Conservation (phyloP, 352 stramenopile species). For the Phytophthora pistaciae region DNA sequence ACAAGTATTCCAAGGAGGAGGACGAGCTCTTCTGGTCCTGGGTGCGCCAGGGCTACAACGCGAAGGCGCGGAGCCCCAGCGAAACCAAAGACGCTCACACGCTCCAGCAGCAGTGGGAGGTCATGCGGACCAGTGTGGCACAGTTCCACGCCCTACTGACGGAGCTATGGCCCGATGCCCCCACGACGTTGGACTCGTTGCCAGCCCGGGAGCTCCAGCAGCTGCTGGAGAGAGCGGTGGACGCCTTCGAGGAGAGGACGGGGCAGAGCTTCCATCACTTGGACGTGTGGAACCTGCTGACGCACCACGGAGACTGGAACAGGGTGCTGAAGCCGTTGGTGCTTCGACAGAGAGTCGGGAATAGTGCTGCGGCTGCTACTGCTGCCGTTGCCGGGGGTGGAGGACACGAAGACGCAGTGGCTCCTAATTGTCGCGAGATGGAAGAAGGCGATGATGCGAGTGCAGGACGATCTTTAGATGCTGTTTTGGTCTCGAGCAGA, state of each 20-base stretch:
- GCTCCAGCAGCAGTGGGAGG: slow-evolving; percentile 11
- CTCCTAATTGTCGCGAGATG: too few species aligned
- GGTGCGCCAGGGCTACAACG: slow-evolving; percentile 18
- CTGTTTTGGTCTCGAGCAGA: neutral
- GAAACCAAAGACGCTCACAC: neutral
- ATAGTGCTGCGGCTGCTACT: neutral
- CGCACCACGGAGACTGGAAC: slow-evolving; percentile 15
- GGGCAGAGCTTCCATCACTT: slow-evolving; percentile 8
- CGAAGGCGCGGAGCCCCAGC: neutral
- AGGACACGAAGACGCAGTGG: too few species aligned
- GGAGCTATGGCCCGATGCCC: slow-evolving; percentile 12
- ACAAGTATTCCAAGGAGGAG: slow-evolving; percentile 13
- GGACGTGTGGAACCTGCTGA: slow-evolving; percentile 15
- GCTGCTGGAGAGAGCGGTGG: slow-evolving; percentile 9
- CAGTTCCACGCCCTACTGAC: slow-evolving; percentile 15
- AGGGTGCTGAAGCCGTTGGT: slow-evolving; percentile 12
- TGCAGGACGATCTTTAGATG: neutral
- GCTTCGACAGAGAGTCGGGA: neutral
- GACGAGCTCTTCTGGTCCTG: slow-evolving; percentile 18
- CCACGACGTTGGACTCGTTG: slow-evolving; percentile 4
- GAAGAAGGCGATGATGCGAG: neutral
- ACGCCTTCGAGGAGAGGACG: slow-evolving; percentile 1
- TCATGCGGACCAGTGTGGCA: slow-evolving; percentile 9
- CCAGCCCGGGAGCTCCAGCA: neutral
- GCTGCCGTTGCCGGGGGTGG: too few species aligned